These are phyloP conservation scores for Eimeria nieschulzi DNA, from an alignment of 169 alveolate genomes.

Conservation along the genomic window DNA sequence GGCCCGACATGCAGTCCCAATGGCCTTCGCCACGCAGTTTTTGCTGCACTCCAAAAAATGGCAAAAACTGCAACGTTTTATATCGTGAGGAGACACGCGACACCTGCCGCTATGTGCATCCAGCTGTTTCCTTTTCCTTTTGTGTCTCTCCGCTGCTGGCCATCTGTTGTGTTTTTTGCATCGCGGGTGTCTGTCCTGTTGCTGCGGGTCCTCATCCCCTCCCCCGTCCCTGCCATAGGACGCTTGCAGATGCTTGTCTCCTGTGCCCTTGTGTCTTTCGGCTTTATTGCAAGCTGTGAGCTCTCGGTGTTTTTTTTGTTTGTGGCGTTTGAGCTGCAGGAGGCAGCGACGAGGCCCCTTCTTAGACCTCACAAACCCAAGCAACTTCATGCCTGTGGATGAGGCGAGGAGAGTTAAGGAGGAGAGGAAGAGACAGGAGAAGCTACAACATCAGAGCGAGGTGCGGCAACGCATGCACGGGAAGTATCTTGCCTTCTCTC, in stretches of 20 bases:
- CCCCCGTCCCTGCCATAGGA: too few species aligned
- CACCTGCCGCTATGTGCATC: too few species aligned
- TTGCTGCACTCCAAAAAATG: slow-evolving; percentile 13
- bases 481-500: too few species aligned
- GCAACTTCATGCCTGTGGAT: slow-evolving; percentile 64
- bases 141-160: background rate
- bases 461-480: slow-evolving; percentile 7
- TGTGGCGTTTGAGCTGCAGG: slow-evolving; percentile 14
- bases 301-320: background rate
- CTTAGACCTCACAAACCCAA: slow-evolving; percentile 43
- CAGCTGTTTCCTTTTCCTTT: too few species aligned
- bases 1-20: background rate
- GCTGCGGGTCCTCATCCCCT: too few species aligned
- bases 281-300: background rate
- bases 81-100: background rate
- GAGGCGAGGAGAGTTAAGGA: slow-evolving; percentile 65
- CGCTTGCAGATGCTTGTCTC: too few species aligned
- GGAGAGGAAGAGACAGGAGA: slow-evolving; percentile 61
- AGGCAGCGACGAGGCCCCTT: slow-evolving; percentile 64
- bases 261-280: background rate
- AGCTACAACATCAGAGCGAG: slow-evolving; percentile 57
- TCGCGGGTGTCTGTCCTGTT: too few species aligned
- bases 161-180: background rate
- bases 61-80: slow-evolving; percentile 18
- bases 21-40: slow-evolving; percentile 7